Evolutionary conservation across 345 rosid species (phyloP).

Genomic region (Rhizophora mangle): DNA sequence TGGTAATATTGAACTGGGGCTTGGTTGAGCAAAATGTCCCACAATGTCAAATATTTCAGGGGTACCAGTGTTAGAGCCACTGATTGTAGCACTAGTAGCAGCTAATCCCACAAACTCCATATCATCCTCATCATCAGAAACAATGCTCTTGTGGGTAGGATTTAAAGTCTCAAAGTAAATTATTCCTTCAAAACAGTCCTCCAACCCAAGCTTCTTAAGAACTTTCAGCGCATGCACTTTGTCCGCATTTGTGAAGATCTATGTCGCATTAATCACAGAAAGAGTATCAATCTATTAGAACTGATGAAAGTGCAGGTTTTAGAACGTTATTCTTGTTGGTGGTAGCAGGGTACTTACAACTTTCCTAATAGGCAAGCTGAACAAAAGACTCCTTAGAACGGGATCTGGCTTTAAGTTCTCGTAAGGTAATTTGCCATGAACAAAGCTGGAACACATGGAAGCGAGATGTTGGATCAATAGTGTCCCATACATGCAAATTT

Average conservation of each 20-base stretch:
- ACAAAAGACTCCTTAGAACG: constrained; percentile 68
- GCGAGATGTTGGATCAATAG: background rate
- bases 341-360: constrained; percentile 49
- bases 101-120: constrained; percentile 39
- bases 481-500: background rate
- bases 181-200: constrained; percentile 91
- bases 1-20: constrained; percentile 42
- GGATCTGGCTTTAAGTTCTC: constrained; percentile 88
- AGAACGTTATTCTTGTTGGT: background rate
- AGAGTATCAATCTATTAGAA: background rate
- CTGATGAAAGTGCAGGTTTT: background rate
- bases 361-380: constrained; percentile 73
- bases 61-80: background rate
- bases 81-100: background rate
- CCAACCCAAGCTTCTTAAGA: constrained; percentile 68
- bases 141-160: constrained; percentile 41
- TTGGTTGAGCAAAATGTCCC: constrained; percentile 41
- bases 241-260: constrained; percentile 97
- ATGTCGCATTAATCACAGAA: background rate
- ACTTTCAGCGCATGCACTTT: constrained; percentile 62
- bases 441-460: constrained; percentile 44
- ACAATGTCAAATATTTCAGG: constrained; percentile 60
- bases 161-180: constrained; percentile 92
- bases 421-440: constrained; percentile 92
- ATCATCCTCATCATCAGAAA: constrained; percentile 54